phyloP scores from a whole-genome alignment of 2,329 filamentous ascomycete species.

The Beauveria caledonica region DNA sequence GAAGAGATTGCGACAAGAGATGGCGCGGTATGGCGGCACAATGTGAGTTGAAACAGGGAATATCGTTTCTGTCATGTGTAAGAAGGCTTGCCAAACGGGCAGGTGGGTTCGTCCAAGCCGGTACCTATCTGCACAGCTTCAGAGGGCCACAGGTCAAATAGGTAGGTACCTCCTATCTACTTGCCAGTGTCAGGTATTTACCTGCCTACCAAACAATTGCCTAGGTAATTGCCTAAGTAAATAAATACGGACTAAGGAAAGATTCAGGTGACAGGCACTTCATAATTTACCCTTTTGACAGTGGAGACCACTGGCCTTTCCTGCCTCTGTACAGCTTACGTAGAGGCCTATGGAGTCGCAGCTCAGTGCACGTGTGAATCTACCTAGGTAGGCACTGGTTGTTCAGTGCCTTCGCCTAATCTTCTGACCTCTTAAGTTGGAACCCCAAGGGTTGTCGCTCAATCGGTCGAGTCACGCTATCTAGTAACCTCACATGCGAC shows the following conservation, averaged over 20 bases:
- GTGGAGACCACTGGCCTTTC: not conserved
- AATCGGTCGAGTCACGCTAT: too few species aligned
- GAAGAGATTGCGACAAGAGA: not conserved
- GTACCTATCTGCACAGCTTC: too few species aligned
- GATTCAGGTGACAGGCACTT: too few species aligned
- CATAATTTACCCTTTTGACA: not conserved
- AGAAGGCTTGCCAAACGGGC: not conserved
- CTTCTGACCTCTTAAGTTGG: not conserved
- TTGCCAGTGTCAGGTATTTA: too few species aligned
- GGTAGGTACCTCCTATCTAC: too few species aligned
- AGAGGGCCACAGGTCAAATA: too few species aligned
- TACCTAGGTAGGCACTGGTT: not conserved
- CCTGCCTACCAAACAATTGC: too few species aligned
- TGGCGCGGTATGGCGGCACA: not conserved
- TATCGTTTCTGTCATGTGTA: not conserved
- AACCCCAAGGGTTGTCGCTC: too few species aligned
- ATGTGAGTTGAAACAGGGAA: not conserved
- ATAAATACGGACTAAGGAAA: too few species aligned
- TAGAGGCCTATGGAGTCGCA: not conserved
- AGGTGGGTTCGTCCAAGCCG: not conserved
- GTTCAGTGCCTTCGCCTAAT: not conserved
- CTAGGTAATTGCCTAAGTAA: too few species aligned
- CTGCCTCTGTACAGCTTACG: not conserved
- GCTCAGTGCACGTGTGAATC: conserved; percentile 2
- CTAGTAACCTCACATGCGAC: too few species aligned